phyloP scores from a whole-genome alignment of 2,329 filamentous ascomycete genomes.

The Calonectria pseudoturangicola region DNA sequence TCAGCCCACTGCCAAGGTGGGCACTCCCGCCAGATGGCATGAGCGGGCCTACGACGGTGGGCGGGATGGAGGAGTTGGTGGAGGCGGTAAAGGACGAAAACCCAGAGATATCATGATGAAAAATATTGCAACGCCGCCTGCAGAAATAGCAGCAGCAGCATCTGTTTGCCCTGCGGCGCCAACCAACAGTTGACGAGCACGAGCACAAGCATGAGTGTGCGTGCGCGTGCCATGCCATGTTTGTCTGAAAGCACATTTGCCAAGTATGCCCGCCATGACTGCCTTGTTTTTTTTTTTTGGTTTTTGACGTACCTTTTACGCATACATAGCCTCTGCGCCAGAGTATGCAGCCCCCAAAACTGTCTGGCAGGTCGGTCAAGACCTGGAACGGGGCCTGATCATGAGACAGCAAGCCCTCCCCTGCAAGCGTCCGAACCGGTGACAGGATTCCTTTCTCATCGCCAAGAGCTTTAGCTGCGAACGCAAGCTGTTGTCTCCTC shows the following conservation, averaged over 20 bases:
- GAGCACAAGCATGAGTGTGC: slow-evolving; percentile 10
- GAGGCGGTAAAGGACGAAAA: slow-evolving; percentile 70
- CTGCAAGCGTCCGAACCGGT: slow-evolving; percentile 38
- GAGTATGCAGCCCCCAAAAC: slow-evolving; percentile 22
- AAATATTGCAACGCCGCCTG: slow-evolving; percentile 42
- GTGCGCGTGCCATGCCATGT: slow-evolving; percentile 18
- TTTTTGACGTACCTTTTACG: slow-evolving; percentile 14
- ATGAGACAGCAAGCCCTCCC: slow-evolving; percentile 30
- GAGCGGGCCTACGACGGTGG: slow-evolving; percentile 82
- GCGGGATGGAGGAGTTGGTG: slow-evolving; percentile 75
- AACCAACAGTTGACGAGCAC: slow-evolving; percentile 29
- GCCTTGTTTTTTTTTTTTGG: not conserved
- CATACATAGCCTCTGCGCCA: slow-evolving; percentile 1
- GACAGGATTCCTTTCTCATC: slow-evolving; percentile 40
- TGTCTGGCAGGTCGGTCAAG: slow-evolving; percentile 27
- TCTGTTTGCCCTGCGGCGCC: slow-evolving; percentile 42
- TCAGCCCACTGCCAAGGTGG: slow-evolving; percentile 90
- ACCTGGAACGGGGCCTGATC: slow-evolving; percentile 22
- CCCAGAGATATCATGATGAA: slow-evolving; percentile 60
- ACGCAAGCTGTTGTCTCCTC: slow-evolving; percentile 33
- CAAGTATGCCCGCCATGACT: slow-evolving; percentile 20
- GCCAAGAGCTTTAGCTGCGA: slow-evolving; percentile 40
- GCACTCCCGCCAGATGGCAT: slow-evolving; percentile 85
- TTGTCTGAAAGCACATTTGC: slow-evolving; percentile 18
- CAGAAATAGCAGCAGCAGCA: slow-evolving; percentile 27